Evolutionary conservation across 768 basidiomycete genomes (phyloP).

Genomic region (Tulasnella sp.): DNA sequence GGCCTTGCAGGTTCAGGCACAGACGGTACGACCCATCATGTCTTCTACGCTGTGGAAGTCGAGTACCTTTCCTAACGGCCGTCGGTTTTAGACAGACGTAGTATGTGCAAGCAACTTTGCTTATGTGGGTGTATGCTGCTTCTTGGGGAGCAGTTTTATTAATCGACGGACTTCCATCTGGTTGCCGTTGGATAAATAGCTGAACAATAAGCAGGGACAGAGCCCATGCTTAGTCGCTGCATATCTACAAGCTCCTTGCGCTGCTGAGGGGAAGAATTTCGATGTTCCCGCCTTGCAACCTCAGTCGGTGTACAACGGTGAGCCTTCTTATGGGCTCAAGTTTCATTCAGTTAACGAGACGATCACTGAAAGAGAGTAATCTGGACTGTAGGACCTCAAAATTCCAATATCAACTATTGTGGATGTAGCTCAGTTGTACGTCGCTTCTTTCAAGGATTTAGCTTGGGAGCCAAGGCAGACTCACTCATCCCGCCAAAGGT

Average conservation of each 20-base stretch:
- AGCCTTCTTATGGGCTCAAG: neutral
- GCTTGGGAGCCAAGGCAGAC: no score
- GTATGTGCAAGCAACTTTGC: neutral
- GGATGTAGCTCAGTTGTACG: conserved; percentile 41
- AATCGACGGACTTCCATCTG: no score
- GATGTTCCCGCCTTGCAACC: neutral
- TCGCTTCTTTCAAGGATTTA: neutral
- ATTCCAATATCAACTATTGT: conserved; percentile 23
- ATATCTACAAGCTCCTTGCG: neutral
- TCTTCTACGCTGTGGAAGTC: no score
- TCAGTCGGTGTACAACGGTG: neutral
- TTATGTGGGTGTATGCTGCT: neutral
- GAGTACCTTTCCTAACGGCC: neutral
- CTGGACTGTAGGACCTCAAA: neutral
- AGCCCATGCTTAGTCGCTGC: conserved; percentile 10
- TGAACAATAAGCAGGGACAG: neutral
- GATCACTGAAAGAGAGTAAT: neutral
- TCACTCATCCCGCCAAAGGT: conserved; percentile 16
- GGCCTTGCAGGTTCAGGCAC: neutral
- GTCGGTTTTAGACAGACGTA: neutral
- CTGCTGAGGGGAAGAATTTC: neutral
- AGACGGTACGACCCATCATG: neutral
- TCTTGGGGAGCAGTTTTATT: no score
- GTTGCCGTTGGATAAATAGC: no score
- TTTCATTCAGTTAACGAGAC: neutral